Evolutionary conservation across 805 yeast species (phyloP).

Genomic region (Blastobotrys attinorum): DNA sequence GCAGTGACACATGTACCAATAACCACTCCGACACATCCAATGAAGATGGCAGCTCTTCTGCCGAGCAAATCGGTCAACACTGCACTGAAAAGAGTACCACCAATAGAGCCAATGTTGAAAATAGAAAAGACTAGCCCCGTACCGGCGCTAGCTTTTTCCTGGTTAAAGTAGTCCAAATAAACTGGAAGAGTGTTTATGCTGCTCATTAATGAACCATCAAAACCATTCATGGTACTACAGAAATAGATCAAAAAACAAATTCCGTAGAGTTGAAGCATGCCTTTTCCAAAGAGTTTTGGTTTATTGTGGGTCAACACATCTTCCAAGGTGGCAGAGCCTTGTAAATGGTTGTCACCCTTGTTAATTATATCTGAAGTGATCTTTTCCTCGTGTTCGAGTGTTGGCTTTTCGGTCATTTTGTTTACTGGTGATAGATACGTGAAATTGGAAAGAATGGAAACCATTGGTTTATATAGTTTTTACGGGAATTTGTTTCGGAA

Average conservation of each 20-base stretch:
- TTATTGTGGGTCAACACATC: slow-evolving; percentile 7
- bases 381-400: too few relatives aligned
- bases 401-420: too few relatives aligned
- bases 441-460: too few relatives aligned
- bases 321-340: slow-evolving; percentile 4
- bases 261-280: slow-evolving; percentile 8
- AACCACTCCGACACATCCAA: slow-evolving; percentile 13
- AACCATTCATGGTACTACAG: slow-evolving; percentile 13
- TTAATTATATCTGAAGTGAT: too few relatives aligned
- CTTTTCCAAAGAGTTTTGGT: slow-evolving; percentile 10
- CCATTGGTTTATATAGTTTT: too few relatives aligned
- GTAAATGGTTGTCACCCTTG: slow-evolving; percentile 2
- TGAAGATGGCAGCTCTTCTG: slow-evolving; percentile 8
- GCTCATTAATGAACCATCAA: slow-evolving; percentile 16
- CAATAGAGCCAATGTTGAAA: slow-evolving; percentile 13
- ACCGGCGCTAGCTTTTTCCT: slow-evolving; percentile 8
- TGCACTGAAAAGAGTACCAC: slow-evolving; percentile 12
- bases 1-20: slow-evolving; percentile 11
- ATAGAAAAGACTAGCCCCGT: slow-evolving; percentile 16
- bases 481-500: too few relatives aligned
- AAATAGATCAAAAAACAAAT: slow-evolving; percentile 10
- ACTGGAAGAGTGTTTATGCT: slow-evolving; percentile 13
- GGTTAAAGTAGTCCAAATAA: slow-evolving; percentile 9
- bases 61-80: slow-evolving; percentile 9
- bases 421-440: too few relatives aligned